Base-by-base conservation (phyloP, 2,329 filamentous ascomycete species). In the Cladosporium sp. region DNA sequence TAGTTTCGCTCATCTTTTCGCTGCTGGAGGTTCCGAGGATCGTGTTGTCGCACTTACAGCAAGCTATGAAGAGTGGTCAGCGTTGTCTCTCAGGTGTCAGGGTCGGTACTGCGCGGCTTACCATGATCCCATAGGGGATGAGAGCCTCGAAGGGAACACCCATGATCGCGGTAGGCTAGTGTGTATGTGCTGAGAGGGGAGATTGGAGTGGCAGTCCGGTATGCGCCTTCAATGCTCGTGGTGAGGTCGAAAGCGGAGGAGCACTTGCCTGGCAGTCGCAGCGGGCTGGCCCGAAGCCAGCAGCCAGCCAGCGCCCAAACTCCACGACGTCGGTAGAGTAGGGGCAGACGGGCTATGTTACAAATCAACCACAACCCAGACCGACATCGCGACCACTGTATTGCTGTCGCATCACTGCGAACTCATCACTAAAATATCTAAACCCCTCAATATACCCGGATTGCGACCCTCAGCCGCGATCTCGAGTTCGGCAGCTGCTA, bases 141-240 rank as follows among this genome's bases (percentile, higher is more conserved):
- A 84, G 68, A 57, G 81, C 77, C 71, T 85, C 82, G 67, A 84
- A 84, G 38, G 82, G 82, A 55, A 85, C 78, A 68, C 79, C 80
- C 82, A 83, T 83, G 57, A 56, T 73, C 63, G 61, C 54, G 49
- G 49, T 50, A 19, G 51, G 13, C n/a, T 39, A 2, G 27, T 18
- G 7, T 20, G 19, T 35, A 27, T 48, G 43, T 7, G 20, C 35
- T 48, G 36, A 7, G 36, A 48, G 45, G 27, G 45, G 45, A 48
- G 45, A 48, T 40, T 32, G 45, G n/a, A 16, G 43, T 47, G 35
- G 15, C 33, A 36, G 45, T 48, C 8, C 12, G n/a, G 25, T 35
- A n/a, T 35, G 41, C n/a, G 41, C 30, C 27, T 35, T 20, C 36
- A 38, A 38, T 38, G 36, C 36, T 38, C 19, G 36, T 9, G 32